Base-by-base conservation (phyloP, 805 yeast genomes). In the Saccharomycopsis amapae region DNA sequence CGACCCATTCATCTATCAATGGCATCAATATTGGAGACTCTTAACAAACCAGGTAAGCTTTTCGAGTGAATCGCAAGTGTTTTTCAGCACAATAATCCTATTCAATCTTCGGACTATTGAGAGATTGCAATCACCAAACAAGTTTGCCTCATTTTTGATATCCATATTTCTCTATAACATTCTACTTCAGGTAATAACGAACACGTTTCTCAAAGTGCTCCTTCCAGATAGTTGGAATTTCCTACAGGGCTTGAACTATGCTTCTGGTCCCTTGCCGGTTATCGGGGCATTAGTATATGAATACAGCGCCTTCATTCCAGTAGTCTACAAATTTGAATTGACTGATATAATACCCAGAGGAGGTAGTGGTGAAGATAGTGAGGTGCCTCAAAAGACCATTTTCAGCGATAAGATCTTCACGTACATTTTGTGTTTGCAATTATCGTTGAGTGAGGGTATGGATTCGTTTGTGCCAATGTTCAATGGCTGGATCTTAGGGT, bases 41-140 rank as follows among this genome's bases (percentile, higher is more conserved):
- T 18, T 42, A 7, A 34, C 37, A 3, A 48, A 55, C 24, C 45
- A 42, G n/a, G 19, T 38, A 2, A 5, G 30, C 20, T 35, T 36
- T 28, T 25, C 15, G 31, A 49, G 35, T 40, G 54, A 37, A 41
- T 38, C 66, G 5, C 65, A 66, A 47, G 60, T 65, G 5, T 47
- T 65, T 13, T 51, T 63, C 40, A 56, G 62, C n/a, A 40, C 61
- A 23, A 48, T 66, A 33, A 40, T 64, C 12, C 24, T 63, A 6
- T 65, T 65, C 52, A 58, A 63, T 40, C 50, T 62, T n/a, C 54
- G 68, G 5, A 59, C 59, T 15, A 45, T 65, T n/a, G 69, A 65
- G 44, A 57, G 69, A 35, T 36, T 61, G 39, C 40, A 62, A 9
- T 67, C 68, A 5, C 56, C 66, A 19, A 54, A 60, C 15, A 59